Evolutionary conservation across 2,329 filamentous ascomycete species (phyloP).

Genomic region (Sporothrix variecibatus): DNA sequence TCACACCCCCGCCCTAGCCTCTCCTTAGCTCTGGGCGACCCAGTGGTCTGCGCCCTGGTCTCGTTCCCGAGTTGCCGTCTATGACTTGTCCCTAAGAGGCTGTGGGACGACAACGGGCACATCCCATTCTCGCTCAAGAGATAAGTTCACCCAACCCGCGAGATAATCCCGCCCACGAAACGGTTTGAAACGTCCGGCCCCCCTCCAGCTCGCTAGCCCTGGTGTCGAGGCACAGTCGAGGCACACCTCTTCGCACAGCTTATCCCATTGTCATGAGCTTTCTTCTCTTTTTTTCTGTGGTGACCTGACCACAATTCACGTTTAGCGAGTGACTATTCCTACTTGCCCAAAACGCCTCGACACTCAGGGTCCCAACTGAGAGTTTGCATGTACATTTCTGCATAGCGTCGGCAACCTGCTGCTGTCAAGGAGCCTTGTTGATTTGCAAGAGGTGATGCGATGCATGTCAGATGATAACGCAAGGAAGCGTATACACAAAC

Average conservation of each 20-base stretch:
- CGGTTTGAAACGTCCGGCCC: background rate
- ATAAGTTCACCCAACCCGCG: background rate
- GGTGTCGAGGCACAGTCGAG: background rate
- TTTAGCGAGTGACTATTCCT: too few species aligned
- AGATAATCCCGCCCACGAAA: background rate
- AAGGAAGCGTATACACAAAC: background rate
- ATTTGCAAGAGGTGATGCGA: constrained; percentile 6
- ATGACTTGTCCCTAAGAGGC: background rate
- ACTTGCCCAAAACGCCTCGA: background rate
- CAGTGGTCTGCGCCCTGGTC: background rate
- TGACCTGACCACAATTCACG: too few species aligned
- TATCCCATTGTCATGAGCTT: background rate
- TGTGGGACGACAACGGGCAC: constrained; percentile 6
- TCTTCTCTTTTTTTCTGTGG: too few species aligned
- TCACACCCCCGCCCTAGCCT: background rate
- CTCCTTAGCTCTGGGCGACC: background rate
- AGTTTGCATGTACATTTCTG: background rate
- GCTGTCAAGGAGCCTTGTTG: background rate
- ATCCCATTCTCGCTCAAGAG: background rate
- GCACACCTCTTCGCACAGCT: background rate
- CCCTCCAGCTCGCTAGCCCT: background rate
- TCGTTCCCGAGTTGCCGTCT: background rate
- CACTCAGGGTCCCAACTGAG: background rate
- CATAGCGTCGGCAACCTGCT: background rate
- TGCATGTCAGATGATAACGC: constrained; percentile 12